Evolutionary conservation across 1,284 basidiomycete genomes (phyloP).

Genomic region (Melampsora americana): DNA sequence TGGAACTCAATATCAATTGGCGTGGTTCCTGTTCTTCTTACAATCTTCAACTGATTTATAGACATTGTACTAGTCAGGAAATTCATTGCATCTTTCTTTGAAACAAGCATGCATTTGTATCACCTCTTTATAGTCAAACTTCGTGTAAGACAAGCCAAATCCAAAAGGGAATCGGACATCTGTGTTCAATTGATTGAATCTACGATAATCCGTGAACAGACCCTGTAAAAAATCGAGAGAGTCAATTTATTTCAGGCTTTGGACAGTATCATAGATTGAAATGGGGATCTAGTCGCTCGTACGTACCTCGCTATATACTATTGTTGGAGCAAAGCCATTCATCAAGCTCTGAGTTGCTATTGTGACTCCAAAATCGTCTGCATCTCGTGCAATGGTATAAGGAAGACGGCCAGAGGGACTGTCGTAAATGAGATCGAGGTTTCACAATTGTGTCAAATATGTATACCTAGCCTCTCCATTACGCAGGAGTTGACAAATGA

Average conservation of each 20-base stretch:
- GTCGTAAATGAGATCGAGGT: too few species aligned
- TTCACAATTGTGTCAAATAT: slow-evolving; percentile 61
- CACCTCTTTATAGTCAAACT: slow-evolving; percentile 20
- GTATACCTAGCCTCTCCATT: slow-evolving; percentile 57
- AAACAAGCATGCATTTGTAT: background rate
- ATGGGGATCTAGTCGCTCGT: slow-evolving; percentile 47
- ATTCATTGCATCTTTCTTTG: background rate
- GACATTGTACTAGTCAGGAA: background rate
- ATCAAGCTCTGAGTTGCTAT: slow-evolving; percentile 8
- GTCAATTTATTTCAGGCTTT: too few species aligned
- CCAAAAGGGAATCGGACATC: slow-evolving; percentile 34
- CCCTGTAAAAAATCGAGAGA: background rate
- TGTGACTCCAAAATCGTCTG: slow-evolving; percentile 46
- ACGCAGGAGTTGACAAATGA: slow-evolving; percentile 60
- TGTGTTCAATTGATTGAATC: slow-evolving; percentile 28
- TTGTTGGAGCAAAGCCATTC: background rate
- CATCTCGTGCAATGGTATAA: slow-evolving; percentile 48
- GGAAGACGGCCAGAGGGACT: slow-evolving; percentile 45
- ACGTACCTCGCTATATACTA: slow-evolving; percentile 51
- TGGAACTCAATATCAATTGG: slow-evolving; percentile 13
- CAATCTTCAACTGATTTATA: background rate
- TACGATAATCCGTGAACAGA: slow-evolving; percentile 20
- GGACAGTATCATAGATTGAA: too few species aligned
- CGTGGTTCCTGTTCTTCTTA: background rate
- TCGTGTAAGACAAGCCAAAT: slow-evolving; percentile 42